Conservation (phyloP, 2,329 filamentous ascomycete species). For the Penicillium palitans region DNA sequence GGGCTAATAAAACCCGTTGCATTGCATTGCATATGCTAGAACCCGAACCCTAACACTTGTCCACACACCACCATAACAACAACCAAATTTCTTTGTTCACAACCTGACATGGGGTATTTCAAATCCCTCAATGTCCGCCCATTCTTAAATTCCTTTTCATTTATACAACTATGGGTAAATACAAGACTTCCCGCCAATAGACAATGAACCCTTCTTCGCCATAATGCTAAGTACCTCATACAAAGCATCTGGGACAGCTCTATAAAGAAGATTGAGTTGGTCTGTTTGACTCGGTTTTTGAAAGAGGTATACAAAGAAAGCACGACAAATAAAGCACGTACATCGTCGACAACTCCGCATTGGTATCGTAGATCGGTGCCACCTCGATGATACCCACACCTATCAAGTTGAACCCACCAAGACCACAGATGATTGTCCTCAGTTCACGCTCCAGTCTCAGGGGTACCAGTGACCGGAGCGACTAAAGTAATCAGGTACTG, state of each 20-base stretch:
- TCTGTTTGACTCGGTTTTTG: conserved; percentile 8
- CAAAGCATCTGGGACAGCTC: conserved; percentile 58
- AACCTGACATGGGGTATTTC: not conserved
- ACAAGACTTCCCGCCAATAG: conserved; percentile 8
- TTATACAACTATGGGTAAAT: not conserved
- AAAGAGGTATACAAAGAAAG: not conserved
- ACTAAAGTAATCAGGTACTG: too few relatives aligned
- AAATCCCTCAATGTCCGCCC: not conserved
- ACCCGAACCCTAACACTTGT: not conserved
- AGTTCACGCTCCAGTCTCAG: too few relatives aligned
- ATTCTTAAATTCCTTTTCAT: not conserved
- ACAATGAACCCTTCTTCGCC: conserved; percentile 73
- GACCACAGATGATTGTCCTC: too few relatives aligned
- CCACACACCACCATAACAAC: not conserved
- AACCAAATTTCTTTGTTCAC: not conserved
- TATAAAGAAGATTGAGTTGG: conserved; percentile 12
- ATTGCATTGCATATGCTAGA: not conserved
- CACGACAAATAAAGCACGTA: conserved; percentile 23
- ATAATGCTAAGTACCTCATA: conserved; percentile 81
- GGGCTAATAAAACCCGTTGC: not conserved
- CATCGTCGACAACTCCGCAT: conserved; percentile 58
- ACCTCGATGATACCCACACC: too few relatives aligned
- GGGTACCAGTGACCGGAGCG: too few relatives aligned
- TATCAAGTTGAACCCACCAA: too few relatives aligned
- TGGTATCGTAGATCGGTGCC: not conserved